phyloP scores from a whole-genome alignment of 495 filamentous ascomycete species.

The Penicillium goetzii region DNA sequence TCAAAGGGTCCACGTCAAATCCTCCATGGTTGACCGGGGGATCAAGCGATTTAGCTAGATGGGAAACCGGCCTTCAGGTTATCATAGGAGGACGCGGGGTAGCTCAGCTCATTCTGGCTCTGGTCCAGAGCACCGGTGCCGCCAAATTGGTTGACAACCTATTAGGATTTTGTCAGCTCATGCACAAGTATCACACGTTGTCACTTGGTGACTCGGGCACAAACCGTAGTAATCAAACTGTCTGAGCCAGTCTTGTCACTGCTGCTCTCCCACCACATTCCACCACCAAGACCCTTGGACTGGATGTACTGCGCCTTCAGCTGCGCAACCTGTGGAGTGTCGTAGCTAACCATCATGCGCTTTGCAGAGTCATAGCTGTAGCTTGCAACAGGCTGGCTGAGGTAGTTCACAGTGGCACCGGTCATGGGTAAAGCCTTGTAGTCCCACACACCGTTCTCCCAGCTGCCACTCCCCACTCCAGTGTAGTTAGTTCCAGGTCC shows the following conservation, averaged over 20 bases:
- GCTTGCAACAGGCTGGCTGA: constrained; percentile 48
- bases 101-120: constrained; percentile 38
- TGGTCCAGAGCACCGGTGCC: constrained; percentile 32
- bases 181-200: neutral
- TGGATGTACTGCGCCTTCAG: constrained; percentile 70
- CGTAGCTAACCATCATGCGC: constrained; percentile 74
- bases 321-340: constrained; percentile 61
- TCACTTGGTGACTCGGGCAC: constrained; percentile 15
- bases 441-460: constrained; percentile 81
- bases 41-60: constrained; percentile 3
- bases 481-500: constrained; percentile 70
- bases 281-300: constrained; percentile 68
- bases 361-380: constrained; percentile 68
- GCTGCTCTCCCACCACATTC: constrained; percentile 91
- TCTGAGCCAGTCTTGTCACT: constrained; percentile 63
- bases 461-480: constrained; percentile 68
- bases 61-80: constrained; percentile 38
- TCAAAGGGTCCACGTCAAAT: neutral
- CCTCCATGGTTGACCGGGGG: neutral
- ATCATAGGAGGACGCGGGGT: constrained; percentile 38
- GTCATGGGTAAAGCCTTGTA: constrained; percentile 62
- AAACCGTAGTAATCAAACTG: constrained; percentile 64
- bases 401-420: constrained; percentile 29
- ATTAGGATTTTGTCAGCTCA: neutral
- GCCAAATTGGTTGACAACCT: constrained; percentile 39